These are phyloP conservation scores for Alternaria tenuissima DNA, from an alignment of 2,329 filamentous ascomycete genomes.

Conservation along the genomic window DNA sequence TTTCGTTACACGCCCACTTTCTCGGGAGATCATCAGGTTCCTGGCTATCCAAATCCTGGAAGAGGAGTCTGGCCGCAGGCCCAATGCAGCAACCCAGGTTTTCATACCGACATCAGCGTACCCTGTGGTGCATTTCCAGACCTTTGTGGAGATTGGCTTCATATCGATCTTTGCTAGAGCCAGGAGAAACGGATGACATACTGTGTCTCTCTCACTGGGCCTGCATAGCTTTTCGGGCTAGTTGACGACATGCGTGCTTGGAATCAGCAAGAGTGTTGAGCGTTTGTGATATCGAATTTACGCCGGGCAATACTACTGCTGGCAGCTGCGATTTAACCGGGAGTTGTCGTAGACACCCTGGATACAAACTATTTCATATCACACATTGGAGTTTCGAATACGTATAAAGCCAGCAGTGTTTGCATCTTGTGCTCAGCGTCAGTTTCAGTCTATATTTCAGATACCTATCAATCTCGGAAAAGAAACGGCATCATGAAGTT, in stretches of 20 bases:
- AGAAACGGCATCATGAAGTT: constrained; percentile 36
- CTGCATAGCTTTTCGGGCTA: not conserved
- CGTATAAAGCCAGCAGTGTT: constrained; percentile 23
- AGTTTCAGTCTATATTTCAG: not conserved
- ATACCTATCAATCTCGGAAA: not conserved
- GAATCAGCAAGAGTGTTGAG: not conserved
- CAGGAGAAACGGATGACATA: not conserved
- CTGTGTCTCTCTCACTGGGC: not conserved
- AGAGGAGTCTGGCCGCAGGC: not conserved
- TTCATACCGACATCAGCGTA: not conserved
- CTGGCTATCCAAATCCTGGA: not conserved
- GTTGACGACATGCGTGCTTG: not conserved
- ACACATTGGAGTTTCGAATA: not conserved
- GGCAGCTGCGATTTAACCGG: not conserved
- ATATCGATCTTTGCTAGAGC: not conserved
- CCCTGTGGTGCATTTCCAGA: not conserved
- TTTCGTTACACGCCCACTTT: not conserved
- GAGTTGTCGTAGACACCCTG: not conserved
- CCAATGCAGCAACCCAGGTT: not conserved
- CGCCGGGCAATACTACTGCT: not conserved
- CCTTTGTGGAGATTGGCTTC: not conserved
- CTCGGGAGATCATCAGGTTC: not conserved
- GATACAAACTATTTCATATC: not conserved
- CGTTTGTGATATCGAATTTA: not conserved
- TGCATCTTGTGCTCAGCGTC: not conserved